Evolutionary conservation across 2,329 filamentous ascomycete genomes (phyloP), one percentile per base, ranked within the genome.

Genomic region (Clonostachys byssicola): DNA sequence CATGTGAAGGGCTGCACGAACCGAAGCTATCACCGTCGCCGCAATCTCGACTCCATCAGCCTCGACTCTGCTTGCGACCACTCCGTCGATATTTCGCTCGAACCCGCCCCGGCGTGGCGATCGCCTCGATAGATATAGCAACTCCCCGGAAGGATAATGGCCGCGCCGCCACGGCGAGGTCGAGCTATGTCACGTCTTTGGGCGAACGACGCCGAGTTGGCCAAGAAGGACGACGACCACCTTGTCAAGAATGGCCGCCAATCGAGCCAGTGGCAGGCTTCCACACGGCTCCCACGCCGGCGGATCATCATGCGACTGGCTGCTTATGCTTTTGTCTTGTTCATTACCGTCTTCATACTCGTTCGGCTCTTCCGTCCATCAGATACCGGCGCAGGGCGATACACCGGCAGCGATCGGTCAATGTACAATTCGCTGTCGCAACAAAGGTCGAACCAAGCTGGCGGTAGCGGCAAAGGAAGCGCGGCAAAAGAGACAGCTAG

Each of bases 151-250:
- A 40, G 38, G 38, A 40, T n/a, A 20, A 42, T 42, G 20, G n/a
- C 40, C n/a, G 40, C 40, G 18, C n/a, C 40, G 40, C 13, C 40
- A 13, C 17, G 53, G 38, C 61, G 63, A 51, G 57, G 59, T 42
- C 61, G 60, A 51, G 52, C 63, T 43, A 49, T 56, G 47, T 58
- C 60, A 43, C 62, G 68, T 49, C 60, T 75, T 46, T 78, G 76
- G 62, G 60, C 72, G 49, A 72, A 66, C 57, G 73, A 81, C 54
- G 77, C 80, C 55, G 77, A 80, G 54, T 65, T 80, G 60, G 75
- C 73, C 45, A 83, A 83, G 64, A 83, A 81, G 63, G 72, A 82
- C 59, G 80, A 83, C 59, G 79, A 83, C 59, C 35, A 34, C 34
- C 20, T 17, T n/a, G 47, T 60, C 14, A 55, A 54, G 49, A 59